Conservation (phyloP, 2,329 filamentous ascomycete genomes). For the Furcasterigmium furcatum region DNA sequence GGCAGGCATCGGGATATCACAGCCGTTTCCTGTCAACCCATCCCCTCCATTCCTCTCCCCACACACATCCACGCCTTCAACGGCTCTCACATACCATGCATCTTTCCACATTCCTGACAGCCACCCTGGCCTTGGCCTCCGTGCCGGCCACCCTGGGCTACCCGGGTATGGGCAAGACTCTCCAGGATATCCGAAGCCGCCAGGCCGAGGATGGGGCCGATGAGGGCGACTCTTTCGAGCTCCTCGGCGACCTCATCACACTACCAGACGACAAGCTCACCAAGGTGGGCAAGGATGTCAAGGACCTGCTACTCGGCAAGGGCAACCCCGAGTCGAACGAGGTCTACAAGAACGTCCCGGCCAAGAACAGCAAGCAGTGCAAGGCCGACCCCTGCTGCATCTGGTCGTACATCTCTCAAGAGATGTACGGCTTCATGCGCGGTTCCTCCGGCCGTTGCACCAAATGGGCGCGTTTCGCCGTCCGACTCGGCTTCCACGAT, state of each 20-base stretch:
- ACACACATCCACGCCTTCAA: too few species aligned
- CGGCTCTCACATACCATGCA: constrained; percentile 25
- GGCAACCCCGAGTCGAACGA: constrained; percentile 15
- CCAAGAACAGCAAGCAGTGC: constrained; percentile 23
- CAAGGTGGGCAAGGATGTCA: constrained; percentile 13
- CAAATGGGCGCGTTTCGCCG: constrained; percentile 36
- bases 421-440: constrained; percentile 32
- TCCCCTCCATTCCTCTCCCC: too few species aligned
- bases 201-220: constrained; percentile 3
- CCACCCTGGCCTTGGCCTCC: constrained; percentile 10
- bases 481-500: constrained; percentile 47
- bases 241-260: constrained; percentile 14
- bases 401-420: constrained; percentile 38
- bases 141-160: constrained; percentile 10
- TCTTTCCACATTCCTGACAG: constrained; percentile 8
- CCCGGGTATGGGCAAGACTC: constrained; percentile 11
- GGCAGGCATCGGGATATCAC: too few species aligned
- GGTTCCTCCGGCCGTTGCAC: constrained; percentile 37
- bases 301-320: constrained; percentile 12
- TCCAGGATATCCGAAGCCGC: constrained; percentile 13
- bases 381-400: constrained; percentile 38
- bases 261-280: constrained; percentile 11
- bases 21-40: too few species aligned
- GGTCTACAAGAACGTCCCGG: constrained; percentile 13
- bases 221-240: constrained; percentile 12